Base-by-base conservation (phyloP, 106 monocot species). In the Amphibolis antarctica region DNA sequence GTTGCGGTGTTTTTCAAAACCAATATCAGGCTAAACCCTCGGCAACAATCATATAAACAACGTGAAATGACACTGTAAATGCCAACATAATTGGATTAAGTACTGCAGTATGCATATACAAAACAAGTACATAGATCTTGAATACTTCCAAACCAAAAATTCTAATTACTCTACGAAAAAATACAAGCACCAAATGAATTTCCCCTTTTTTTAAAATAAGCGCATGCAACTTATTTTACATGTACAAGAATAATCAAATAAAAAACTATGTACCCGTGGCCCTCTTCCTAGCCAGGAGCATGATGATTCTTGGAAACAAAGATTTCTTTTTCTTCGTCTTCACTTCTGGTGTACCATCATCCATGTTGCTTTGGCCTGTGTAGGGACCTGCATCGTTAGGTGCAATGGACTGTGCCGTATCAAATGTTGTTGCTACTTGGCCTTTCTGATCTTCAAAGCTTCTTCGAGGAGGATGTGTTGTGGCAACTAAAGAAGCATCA, bases 221-320 rank as follows among this genome's bases (percentile, higher is more conserved):
- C 25, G 47, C 13, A 63, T 14, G 18, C 44, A 28, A 15, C 17
- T 63, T 24, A 46, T 44, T 20, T 9, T 14, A 12, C 12, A 63
- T 22, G 23, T 48, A 7, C 9, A 17, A 44, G 45, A 44, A 44
- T 11, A 11, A 63, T 44, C 46, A 46, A 6, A 19, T 1, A 61
- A 30, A 43, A 71, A 30, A 64, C 30, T 19, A 63, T 63, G 44
- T 18, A 27, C 63, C 21, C 74, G 20, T 28, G 70, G 80, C n/a
- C 66, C 79, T 88, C 66, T 82, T 93, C 62, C 63, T 80, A 0
- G 80, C 76, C 66, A 85, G 64, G 57, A 93, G 74, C 76, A 74
- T 85, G 46, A 72, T 70, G 5, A 85, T 49, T 42, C 80, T 72
- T 9, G 92, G 85, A 43, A 93, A 83, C 55, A 88, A 62, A 0